Conservation (phyloP, 164 flowering plant species). For the Vitis cinerea region DNA sequence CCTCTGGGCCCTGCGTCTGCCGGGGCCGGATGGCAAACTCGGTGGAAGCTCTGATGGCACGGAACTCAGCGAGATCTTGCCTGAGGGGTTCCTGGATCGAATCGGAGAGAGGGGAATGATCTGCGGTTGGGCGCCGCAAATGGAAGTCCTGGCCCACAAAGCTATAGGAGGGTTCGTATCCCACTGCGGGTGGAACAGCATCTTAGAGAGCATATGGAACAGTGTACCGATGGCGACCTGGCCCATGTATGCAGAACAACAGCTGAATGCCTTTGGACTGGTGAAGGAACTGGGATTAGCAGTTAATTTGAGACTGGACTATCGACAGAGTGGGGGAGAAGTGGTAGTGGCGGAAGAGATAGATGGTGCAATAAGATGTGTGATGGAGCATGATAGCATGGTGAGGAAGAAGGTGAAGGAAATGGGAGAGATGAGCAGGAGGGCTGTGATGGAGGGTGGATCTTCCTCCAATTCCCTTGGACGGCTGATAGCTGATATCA, state of each 20-base stretch:
- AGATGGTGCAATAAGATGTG: conserved; percentile 27
- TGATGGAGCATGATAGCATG: conserved; percentile 26
- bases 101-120: conserved; percentile 15
- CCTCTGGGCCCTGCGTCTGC: conserved; percentile 5
- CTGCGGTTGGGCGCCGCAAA: conserved; percentile 12
- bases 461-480: conserved; percentile 9
- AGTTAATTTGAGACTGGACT: conserved; percentile 18
- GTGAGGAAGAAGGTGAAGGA: conserved; percentile 25
- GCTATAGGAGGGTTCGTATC: conserved; percentile 15
- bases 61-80: conserved; percentile 6
- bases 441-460: conserved; percentile 23
- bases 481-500: background rate
- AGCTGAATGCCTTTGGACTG: conserved; percentile 22
- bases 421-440: conserved; percentile 17
- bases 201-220: conserved; percentile 22
- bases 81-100: conserved; percentile 21
- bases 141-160: conserved; percentile 6
- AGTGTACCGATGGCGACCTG: conserved; percentile 17
- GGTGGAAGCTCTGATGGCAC: no score
- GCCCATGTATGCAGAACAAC: conserved; percentile 24
- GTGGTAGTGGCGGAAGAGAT: conserved; percentile 36
- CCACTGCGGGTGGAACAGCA: conserved; percentile 22
- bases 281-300: conserved; percentile 26
- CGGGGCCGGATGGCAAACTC: no score
- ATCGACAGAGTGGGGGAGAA: background rate